Evolutionary conservation across 805 yeast genomes (phyloP).

Genomic region (Starmerella powellii): DNA sequence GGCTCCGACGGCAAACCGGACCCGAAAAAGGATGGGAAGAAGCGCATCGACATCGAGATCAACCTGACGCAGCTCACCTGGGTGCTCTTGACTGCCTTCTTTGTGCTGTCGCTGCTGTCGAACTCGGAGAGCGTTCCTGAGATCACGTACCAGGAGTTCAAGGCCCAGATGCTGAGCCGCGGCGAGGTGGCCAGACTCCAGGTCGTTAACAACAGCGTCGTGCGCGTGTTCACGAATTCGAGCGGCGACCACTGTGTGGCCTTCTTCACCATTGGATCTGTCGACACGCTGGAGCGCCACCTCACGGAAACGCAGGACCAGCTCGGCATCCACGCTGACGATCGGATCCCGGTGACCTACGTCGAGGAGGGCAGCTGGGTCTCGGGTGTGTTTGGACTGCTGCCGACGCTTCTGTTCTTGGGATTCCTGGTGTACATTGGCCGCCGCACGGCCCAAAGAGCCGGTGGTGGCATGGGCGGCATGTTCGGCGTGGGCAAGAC

Average conservation of each 20-base stretch:
- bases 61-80: conserved; percentile 22
- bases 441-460: conserved; percentile 33
- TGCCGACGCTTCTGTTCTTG: conserved; percentile 69
- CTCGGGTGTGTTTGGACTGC: conserved; percentile 52
- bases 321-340: conserved; percentile 52
- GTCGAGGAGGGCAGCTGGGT: conserved; percentile 55
- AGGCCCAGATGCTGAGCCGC: conserved; percentile 59
- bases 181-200: conserved; percentile 64
- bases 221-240: conserved; percentile 29
- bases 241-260: conserved; percentile 36
- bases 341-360: conserved; percentile 67
- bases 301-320: conserved; percentile 60
- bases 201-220: conserved; percentile 62
- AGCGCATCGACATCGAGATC: conserved; percentile 22
- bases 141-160: conserved; percentile 71
- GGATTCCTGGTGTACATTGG: conserved; percentile 68
- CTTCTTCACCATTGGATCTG: conserved; percentile 76
- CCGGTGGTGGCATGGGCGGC: conserved; percentile 45
- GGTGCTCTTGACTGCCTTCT: conserved; percentile 19
- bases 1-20: background rate
- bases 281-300: conserved; percentile 74
- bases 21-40: background rate
- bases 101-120: conserved; percentile 20
- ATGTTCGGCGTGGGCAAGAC: conserved; percentile 61
- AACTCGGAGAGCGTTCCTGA: conserved; percentile 24